phyloP scores from a whole-genome alignment of 768 basidiomycete genomes.

The Imleria badia region DNA sequence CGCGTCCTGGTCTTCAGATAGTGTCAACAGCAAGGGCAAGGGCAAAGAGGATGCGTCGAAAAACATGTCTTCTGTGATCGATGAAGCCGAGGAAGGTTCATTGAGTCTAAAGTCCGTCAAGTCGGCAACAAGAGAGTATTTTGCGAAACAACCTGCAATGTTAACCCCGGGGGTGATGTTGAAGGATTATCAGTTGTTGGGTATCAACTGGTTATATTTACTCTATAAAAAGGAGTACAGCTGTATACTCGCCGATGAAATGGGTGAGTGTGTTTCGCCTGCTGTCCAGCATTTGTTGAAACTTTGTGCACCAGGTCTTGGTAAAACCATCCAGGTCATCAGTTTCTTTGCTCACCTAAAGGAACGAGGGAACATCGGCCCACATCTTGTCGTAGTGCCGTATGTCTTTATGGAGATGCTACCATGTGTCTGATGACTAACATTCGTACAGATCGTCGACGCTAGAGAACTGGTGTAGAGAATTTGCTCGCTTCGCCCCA shows the following conservation, averaged over 20 bases:
- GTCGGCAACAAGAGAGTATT: constrained; percentile 55
- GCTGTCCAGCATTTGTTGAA: not conserved
- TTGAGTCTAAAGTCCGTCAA: constrained; percentile 53
- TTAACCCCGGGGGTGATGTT: constrained; percentile 68
- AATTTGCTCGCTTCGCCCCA: constrained; percentile 90
- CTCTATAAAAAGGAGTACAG: constrained; percentile 78
- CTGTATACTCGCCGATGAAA: constrained; percentile 98
- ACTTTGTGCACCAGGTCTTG: constrained; percentile 62
- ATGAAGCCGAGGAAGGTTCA: constrained; percentile 59
- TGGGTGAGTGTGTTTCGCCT: constrained; percentile 63
- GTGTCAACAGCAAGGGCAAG: constrained; percentile 36
- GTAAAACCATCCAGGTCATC: constrained; percentile 99
- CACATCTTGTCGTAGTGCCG: constrained; percentile 95
- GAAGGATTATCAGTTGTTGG: constrained; percentile 96
- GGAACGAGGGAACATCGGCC: constrained; percentile 73
- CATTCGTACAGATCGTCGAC: constrained; percentile 74
- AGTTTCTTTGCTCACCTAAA: constrained; percentile 91
- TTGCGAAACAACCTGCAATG: constrained; percentile 70
- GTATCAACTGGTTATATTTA: constrained; percentile 96
- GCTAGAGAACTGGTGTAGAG: constrained; percentile 97
- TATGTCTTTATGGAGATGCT: constrained; percentile 42
- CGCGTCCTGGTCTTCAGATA: constrained; percentile 64
- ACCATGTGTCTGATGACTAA: constrained; percentile 5
- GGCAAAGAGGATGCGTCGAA: constrained; percentile 34
- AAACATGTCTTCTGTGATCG: constrained; percentile 20